Base-by-base conservation (phyloP, 1,284 basidiomycete genomes). In the Heterobasidion occidentale region DNA sequence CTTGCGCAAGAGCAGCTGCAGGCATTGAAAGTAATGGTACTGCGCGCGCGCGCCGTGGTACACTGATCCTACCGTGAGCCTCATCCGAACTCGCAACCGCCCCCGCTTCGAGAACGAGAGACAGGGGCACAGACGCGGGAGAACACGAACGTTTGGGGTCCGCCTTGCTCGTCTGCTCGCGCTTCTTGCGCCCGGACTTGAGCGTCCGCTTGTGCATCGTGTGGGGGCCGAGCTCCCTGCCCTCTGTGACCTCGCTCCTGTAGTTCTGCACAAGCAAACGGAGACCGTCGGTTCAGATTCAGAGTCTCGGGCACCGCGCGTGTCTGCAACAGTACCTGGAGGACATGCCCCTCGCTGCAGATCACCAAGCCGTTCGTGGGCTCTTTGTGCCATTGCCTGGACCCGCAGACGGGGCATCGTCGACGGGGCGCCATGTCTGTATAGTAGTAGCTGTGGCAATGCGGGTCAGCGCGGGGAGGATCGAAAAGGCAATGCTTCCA, bases 311-410 rank as follows among this genome's bases (percentile, higher is more conserved):
- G 46, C 27, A 45, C 46, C 8, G 36, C 57, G 67, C 58, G 62
- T 3, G 7, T 14, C 12, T 45, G 12, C 17, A 45, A 9, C 46
- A 62, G 42, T 53, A 89, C 88, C 78, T 88, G 85, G 36, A 91
- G 75, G 56, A 91, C 79, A 65, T 92, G 90, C 2, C 90, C 89
- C 65, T 91, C 88, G 60, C 79, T 83, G 66, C 89, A 92, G 2
- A 82, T 82, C 55, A 92, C 77, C 36, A 86, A 69, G 4, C 89
- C 90, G 52, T 80, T 84, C 0, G 79, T 75, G 27, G 84, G 80
- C 56, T 89, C 86, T 65, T 90, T 90, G 63, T 85, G 83, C 89
- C 89, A 92, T 68, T 86, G 79, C 55, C 78, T 80, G 19, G 89
- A 89, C n/a, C 83, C 80, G 63, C 89, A 92, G 27, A 83, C 77